Base-by-base conservation (phyloP, 208 protist species). In the Crithidia thermophila region DNA sequence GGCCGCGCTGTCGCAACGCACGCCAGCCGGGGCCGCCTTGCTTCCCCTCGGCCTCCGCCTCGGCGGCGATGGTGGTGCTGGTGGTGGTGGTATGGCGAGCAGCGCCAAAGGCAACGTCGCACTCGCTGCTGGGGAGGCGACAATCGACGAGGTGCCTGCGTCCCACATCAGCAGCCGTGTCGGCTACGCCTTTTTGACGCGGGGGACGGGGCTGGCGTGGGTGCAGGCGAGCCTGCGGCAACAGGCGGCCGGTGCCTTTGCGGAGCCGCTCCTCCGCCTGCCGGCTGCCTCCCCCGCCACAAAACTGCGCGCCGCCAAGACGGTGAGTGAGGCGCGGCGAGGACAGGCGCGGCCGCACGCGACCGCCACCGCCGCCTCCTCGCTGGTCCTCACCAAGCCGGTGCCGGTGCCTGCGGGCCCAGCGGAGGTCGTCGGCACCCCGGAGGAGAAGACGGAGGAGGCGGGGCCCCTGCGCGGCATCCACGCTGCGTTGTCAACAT, bases 261-360 rank as follows among this genome's bases (percentile, higher is more conserved):
- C n/a, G 7, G 52, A 75, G 60, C 68, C 68, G 51, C 60, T 20
- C 27, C 68, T 75, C 8, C 59, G 20, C 14, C 7, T 25, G 43
- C 30, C 20, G 0, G 0, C 39, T 37, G 11, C 55, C 33, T 21
- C 7, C 25, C 13, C 42, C 1, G 2, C 42, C 4, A 36, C 42
- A 11, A 62, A 51, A n/a, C 30, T 62, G 25, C 57, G 57, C 0
- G 57, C 42, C n/a, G 27, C 55, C 3, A 40, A 36, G 9, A 25
- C 11, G 28, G 57, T 62, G 25, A 43, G 23, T 0, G 57, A 62
- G 0, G 57, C 57, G n/a, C 57, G 57, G 13, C 57, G 18, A 9
- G n/a, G 42, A 4, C 40, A 14, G 23, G 25, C 23, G 55, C 39
- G 6, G 5, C 34, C 47, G 6, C 21, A 21, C 3, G 4, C 45